phyloP scores from a whole-genome alignment of 371 early-diverging fungal species.

The Amoeboaphelidium protococcarum region DNA sequence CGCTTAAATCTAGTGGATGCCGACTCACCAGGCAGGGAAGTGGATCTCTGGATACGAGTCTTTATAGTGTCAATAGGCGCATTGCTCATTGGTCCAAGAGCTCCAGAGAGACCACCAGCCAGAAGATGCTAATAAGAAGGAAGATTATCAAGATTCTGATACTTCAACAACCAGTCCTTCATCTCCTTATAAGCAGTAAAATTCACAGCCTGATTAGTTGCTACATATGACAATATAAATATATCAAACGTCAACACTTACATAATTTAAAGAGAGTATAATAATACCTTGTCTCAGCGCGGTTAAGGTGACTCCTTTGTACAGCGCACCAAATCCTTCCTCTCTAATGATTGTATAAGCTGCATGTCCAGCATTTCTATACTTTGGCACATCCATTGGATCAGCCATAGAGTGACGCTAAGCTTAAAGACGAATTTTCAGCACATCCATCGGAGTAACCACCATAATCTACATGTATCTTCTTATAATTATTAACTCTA shows the following conservation, averaged over 20 bases:
- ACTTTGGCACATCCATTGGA: slow-evolving; percentile 85
- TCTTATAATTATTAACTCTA: slow-evolving; percentile 20
- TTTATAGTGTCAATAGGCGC: slow-evolving; percentile 95
- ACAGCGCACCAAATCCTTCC: slow-evolving; percentile 69
- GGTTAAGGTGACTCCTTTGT: slow-evolving; percentile 80
- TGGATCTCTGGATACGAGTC: slow-evolving; percentile 76
- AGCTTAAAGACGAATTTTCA: slow-evolving; percentile 44
- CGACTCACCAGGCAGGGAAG: slow-evolving; percentile 28
- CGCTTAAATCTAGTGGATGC: slow-evolving; percentile 52
- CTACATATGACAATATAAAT: slow-evolving; percentile 12
- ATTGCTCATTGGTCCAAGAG: slow-evolving; percentile 54
- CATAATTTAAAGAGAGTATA: not conserved
- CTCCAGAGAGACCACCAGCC: slow-evolving; percentile 80
- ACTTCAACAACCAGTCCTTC: slow-evolving; percentile 29
- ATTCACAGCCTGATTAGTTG: slow-evolving; percentile 94
- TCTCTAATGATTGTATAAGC: slow-evolving; percentile 72
- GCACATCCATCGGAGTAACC: not conserved
- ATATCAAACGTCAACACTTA: not conserved
- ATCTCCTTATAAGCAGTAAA: slow-evolving; percentile 86
- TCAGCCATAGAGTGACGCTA: slow-evolving; percentile 86
- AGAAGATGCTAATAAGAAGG: slow-evolving; percentile 74
- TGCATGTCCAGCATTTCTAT: slow-evolving; percentile 78
- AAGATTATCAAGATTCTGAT: slow-evolving; percentile 45
- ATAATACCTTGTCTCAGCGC: slow-evolving; percentile 59
- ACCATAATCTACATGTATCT: not conserved